Percentiles rank a stretch among this genome's conserved stretches.
Conservation (phyloP, 208 protist species). For the Crithidia mellificae region DNA sequence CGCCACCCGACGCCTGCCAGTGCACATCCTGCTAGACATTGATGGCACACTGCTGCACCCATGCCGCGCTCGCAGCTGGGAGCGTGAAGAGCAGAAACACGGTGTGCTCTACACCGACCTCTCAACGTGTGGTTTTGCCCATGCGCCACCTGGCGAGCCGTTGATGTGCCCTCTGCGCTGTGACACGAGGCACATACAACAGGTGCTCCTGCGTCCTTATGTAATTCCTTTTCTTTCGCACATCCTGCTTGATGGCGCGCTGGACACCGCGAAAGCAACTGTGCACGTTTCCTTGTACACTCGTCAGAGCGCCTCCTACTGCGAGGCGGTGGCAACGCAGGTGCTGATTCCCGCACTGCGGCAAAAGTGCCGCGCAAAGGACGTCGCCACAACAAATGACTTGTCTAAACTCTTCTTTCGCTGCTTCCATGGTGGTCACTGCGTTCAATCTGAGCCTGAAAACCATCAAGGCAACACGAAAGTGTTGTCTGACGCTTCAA, state of each 20-base stretch:
- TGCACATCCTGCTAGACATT: constrained; percentile 62
- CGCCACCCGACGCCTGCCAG: no score
- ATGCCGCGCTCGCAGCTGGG: neutral
- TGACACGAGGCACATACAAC: neutral
- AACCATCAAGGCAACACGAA: neutral
- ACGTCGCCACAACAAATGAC: neutral
- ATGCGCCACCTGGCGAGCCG: neutral
- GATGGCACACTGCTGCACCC: constrained; percentile 49
- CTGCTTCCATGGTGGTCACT: neutral
- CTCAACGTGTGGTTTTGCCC: no score
- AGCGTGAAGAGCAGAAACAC: neutral
- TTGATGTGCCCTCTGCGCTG: constrained; percentile 13
- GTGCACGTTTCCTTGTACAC: constrained; percentile 52
- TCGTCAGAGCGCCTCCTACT: constrained; percentile 41
- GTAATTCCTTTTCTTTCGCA: constrained; percentile 36
- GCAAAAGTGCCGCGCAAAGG: neutral
- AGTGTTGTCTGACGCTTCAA: no score
- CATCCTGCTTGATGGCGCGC: constrained; percentile 18
- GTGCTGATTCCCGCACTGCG: constrained; percentile 26
- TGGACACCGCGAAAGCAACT: constrained; percentile 31
- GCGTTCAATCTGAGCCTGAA: neutral
- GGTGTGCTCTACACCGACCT: neutral
- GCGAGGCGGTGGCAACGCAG: constrained; percentile 31
- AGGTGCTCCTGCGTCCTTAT: constrained; percentile 42
- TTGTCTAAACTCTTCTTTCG: constrained; percentile 13